phyloP scores from a whole-genome alignment of 805 yeast species.

The Sugiyamaella qingdaonensis region DNA sequence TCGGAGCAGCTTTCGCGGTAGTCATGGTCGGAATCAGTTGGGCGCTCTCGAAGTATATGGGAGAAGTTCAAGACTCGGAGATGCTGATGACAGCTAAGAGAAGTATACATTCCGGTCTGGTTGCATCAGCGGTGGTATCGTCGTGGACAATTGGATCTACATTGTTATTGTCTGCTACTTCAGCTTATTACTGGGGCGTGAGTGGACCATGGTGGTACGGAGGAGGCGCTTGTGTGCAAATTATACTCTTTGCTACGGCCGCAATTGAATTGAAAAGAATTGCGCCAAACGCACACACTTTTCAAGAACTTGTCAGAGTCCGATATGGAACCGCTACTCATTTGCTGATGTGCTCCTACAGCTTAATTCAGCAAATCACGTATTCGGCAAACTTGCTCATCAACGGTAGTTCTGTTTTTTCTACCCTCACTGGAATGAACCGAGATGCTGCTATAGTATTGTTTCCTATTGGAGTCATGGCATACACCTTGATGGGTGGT shows the following conservation, averaged over 20 bases:
- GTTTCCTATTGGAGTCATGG: slow-evolving; percentile 71
- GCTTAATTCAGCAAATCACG: slow-evolving; percentile 81
- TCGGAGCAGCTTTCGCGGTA: slow-evolving; percentile 55
- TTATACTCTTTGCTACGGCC: slow-evolving; percentile 73
- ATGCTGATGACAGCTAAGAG: slow-evolving; percentile 91
- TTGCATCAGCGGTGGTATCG: slow-evolving; percentile 84
- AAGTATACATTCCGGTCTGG: slow-evolving; percentile 75
- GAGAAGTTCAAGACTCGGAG: slow-evolving; percentile 84
- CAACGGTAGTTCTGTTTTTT: slow-evolving; percentile 82
- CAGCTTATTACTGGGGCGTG: slow-evolving; percentile 71
- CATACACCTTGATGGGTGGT: slow-evolving; percentile 75
- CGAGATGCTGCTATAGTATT: slow-evolving; percentile 76
- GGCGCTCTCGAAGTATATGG: slow-evolving; percentile 69
- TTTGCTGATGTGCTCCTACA: slow-evolving; percentile 42
- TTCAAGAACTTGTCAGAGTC: slow-evolving; percentile 72
- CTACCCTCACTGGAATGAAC: slow-evolving; percentile 75
- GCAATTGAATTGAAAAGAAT: slow-evolving; percentile 84
- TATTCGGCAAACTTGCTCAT: slow-evolving; percentile 86
- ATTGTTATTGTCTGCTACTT: slow-evolving; percentile 65
- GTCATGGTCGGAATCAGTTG: slow-evolving; percentile 76
- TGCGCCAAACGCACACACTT: slow-evolving; percentile 90
- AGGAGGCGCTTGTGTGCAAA: slow-evolving; percentile 85
- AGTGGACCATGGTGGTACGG: slow-evolving; percentile 81
- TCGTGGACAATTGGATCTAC: slow-evolving; percentile 93
- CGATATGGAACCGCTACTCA: slow-evolving; percentile 80